These are phyloP conservation scores for Fonsecaea monophora DNA, from an alignment of 2,329 filamentous ascomycete species.

Conservation along the genomic window DNA sequence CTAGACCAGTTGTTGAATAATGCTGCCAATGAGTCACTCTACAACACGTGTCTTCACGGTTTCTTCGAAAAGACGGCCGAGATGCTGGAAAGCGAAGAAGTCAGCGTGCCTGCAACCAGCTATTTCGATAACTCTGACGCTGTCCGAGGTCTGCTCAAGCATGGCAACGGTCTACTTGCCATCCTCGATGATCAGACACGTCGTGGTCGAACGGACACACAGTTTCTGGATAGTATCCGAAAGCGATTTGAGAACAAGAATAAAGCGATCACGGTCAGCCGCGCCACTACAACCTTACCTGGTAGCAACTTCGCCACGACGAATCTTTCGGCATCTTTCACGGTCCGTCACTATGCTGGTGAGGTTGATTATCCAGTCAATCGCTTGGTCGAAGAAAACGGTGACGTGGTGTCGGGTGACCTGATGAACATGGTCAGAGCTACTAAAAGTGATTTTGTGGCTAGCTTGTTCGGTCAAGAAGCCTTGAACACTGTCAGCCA, in stretches of 20 bases:
- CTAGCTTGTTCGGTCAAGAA: constrained; percentile 93
- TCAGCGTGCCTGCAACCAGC: constrained; percentile 85
- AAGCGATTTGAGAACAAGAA: constrained; percentile 97
- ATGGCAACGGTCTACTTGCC: constrained; percentile 88
- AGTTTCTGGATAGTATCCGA: constrained; percentile 86
- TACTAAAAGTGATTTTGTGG: constrained; percentile 86
- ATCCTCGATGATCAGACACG: constrained; percentile 96
- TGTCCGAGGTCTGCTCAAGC: constrained; percentile 87
- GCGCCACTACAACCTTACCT: constrained; percentile 75
- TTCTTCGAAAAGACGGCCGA: constrained; percentile 97
- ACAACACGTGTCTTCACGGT: constrained; percentile 90
- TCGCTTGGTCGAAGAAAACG: constrained; percentile 91
- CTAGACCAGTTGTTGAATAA: constrained; percentile 95
- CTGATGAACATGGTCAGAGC: constrained; percentile 91
- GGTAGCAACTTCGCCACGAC: constrained; percentile 90
- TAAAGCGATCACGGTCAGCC: constrained; percentile 80
- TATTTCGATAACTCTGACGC: constrained; percentile 98
- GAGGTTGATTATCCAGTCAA: constrained; percentile 93
- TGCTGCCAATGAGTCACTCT: constrained; percentile 87
- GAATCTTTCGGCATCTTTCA: constrained; percentile 80
- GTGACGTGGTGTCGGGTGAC: constrained; percentile 93
- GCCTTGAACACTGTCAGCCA: constrained; percentile 92
- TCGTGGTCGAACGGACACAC: constrained; percentile 84
- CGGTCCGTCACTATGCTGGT: constrained; percentile 92
- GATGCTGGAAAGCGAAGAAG: constrained; percentile 91